These are phyloP conservation scores for Tripterygium wilfordii DNA, from an alignment of 177 flowering plant genomes.

Conservation along the genomic window DNA sequence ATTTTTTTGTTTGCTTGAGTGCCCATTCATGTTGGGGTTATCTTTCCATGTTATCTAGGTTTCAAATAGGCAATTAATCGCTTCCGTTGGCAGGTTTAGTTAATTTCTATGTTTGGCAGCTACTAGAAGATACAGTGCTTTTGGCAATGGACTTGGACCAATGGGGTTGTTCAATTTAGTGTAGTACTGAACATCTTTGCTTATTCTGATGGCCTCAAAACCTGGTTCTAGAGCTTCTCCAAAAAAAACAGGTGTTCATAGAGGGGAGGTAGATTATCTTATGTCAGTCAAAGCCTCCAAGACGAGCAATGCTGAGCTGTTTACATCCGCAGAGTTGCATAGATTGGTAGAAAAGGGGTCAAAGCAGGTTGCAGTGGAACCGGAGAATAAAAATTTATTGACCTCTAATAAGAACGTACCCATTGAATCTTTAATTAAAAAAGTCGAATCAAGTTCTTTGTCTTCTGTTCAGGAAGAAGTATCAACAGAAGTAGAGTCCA, in stretches of 20 bases:
- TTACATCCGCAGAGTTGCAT: slow-evolving; percentile 19
- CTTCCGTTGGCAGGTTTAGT: no score
- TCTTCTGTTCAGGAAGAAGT: slow-evolving; percentile 17
- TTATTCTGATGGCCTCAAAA: slow-evolving; percentile 37
- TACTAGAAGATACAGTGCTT: no score
- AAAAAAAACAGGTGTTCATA: slow-evolving; percentile 18
- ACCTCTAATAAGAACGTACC: slow-evolving; percentile 17
- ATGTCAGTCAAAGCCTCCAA: slow-evolving; percentile 24
- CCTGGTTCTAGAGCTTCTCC: slow-evolving; percentile 14
- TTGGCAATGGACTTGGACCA: no score
- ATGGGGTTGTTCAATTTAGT: no score
- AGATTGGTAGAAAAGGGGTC: slow-evolving; percentile 13
- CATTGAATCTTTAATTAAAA: slow-evolving; percentile 17
- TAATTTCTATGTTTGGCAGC: no score
- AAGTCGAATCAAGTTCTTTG: slow-evolving; percentile 21
- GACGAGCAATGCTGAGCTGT: slow-evolving; percentile 27
- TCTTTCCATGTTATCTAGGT: no score
- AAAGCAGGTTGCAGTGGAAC: slow-evolving; percentile 20
- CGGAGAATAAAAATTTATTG: slow-evolving; percentile 21
- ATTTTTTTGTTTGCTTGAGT: no score
- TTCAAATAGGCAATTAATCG: no score
- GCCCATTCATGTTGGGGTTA: no score
- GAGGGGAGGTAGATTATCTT: slow-evolving; percentile 17
- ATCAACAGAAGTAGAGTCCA: slow-evolving; percentile 18
- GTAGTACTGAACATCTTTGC: no score